Conservation (phyloP, 768 basidiomycete genomes). For the Candolleomyces eurysporus region DNA sequence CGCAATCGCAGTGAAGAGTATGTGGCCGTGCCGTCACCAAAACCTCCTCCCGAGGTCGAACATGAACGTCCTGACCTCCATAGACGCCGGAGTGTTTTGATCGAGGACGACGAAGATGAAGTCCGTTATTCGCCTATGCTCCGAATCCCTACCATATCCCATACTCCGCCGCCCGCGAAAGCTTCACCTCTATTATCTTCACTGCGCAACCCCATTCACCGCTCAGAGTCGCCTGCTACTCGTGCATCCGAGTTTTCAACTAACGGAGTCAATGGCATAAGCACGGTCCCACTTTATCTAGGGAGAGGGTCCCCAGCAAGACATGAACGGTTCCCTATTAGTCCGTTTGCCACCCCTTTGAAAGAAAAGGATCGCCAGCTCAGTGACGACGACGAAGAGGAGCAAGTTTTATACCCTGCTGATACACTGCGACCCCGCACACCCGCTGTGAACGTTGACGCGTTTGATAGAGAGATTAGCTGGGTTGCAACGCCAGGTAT, state of each 20-base stretch:
- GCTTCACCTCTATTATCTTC: slow-evolving; percentile 27
- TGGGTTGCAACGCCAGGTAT: slow-evolving; percentile 76
- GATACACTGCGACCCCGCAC: slow-evolving; percentile 51
- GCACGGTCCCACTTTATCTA: slow-evolving; percentile 51
- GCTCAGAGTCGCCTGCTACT: slow-evolving; percentile 53
- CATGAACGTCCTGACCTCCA: slow-evolving; percentile 38
- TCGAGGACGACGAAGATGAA: slow-evolving; percentile 70
- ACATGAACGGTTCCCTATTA: slow-evolving; percentile 61
- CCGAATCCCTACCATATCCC: slow-evolving; percentile 37
- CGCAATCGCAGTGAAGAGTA: slow-evolving; percentile 29
- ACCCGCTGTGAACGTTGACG: slow-evolving; percentile 39
- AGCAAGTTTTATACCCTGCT: slow-evolving; percentile 62
- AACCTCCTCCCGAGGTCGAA: slow-evolving; percentile 21
- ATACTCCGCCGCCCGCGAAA: slow-evolving; percentile 43
- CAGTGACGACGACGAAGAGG: slow-evolving; percentile 63
- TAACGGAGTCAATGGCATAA: slow-evolving; percentile 26
- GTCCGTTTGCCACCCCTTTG: slow-evolving; percentile 70
- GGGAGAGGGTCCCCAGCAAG: slow-evolving; percentile 47
- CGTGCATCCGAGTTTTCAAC: slow-evolving; percentile 39
- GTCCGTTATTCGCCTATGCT: slow-evolving; percentile 32
- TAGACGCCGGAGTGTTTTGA: slow-evolving; percentile 59
- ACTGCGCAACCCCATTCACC: slow-evolving; percentile 39
- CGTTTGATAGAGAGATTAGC: slow-evolving; percentile 61
- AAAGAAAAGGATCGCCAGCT: slow-evolving; percentile 53
- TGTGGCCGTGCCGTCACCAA: slow-evolving; percentile 17